Evolutionary conservation across 2,329 filamentous ascomycete genomes (phyloP).

Genomic region (Paramyrothecium sp.): DNA sequence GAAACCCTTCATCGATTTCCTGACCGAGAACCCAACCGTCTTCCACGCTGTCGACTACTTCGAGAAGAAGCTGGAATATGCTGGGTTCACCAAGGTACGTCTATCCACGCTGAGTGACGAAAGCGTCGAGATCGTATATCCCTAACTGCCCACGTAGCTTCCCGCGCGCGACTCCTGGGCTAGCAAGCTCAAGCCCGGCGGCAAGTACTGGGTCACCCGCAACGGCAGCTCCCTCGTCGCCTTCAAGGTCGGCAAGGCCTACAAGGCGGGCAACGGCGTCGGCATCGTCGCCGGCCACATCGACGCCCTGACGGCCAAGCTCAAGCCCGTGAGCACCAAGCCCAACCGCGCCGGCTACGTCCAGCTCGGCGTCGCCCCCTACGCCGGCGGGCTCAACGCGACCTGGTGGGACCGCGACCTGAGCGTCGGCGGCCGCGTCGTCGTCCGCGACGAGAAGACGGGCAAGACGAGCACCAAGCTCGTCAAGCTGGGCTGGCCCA

Average conservation of each 20-base stretch:
- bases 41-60: slow-evolving; percentile 88
- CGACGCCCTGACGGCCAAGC: slow-evolving; percentile 83
- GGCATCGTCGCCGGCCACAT: slow-evolving; percentile 91
- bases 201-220: slow-evolving; percentile 84
- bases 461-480: slow-evolving; percentile 79
- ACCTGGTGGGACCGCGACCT: slow-evolving; percentile 99
- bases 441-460: slow-evolving; percentile 70
- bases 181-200: slow-evolving; percentile 68
- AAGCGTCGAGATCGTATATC: background rate
- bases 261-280: slow-evolving; percentile 81
- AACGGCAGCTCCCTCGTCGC: slow-evolving; percentile 86
- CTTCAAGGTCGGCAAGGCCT: slow-evolving; percentile 78
- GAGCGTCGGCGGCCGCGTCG: slow-evolving; percentile 82
- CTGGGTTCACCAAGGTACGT: slow-evolving; percentile 70
- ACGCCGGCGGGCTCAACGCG: slow-evolving; percentile 80
- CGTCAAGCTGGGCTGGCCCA: slow-evolving; percentile 91
- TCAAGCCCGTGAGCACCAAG: slow-evolving; percentile 88
- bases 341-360: slow-evolving; percentile 82
- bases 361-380: slow-evolving; percentile 89
- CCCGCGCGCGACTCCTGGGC: slow-evolving; percentile 78
- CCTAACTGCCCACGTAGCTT: slow-evolving; percentile 43
- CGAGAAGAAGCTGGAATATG: slow-evolving; percentile 65
- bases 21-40: slow-evolving; percentile 86
- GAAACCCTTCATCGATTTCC: slow-evolving; percentile 81
- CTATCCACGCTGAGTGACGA: background rate